Conservation (phyloP, 768 basidiomycete genomes). For the Boletus pseudo-olivaceus region DNA sequence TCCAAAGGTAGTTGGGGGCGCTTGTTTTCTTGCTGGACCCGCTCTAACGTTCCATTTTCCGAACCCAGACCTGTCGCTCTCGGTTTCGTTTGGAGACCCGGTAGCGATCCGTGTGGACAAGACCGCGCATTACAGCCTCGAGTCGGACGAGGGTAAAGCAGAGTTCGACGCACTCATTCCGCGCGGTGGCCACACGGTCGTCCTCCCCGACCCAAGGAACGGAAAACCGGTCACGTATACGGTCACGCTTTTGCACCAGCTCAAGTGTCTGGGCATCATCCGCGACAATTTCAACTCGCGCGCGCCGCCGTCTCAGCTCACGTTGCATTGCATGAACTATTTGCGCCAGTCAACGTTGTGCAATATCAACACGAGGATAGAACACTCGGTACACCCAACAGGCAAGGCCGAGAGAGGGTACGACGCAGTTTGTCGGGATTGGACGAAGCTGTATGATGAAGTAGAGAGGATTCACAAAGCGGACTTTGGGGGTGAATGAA, state of each 20-base stretch:
- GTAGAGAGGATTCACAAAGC: slow-evolving; percentile 5
- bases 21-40: neutral
- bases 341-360: slow-evolving; percentile 7
- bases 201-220: slow-evolving; percentile 7
- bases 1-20: neutral
- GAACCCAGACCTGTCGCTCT: slow-evolving; percentile 8
- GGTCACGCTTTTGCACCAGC: slow-evolving; percentile 11
- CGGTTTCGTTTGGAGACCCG: neutral
- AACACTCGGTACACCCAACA: slow-evolving; percentile 6
- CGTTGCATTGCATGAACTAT: neutral
- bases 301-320: neutral
- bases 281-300: neutral
- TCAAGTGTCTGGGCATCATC: slow-evolving; percentile 12
- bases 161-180: slow-evolving; percentile 17
- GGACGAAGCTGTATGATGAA: slow-evolving; percentile 9
- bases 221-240: slow-evolving; percentile 12
- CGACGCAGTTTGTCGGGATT: slow-evolving; percentile 10
- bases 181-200: slow-evolving; percentile 1
- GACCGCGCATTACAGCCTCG: slow-evolving; percentile 11
- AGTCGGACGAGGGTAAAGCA: slow-evolving; percentile 10
- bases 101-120: slow-evolving; percentile 8
- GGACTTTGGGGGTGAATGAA: neutral
- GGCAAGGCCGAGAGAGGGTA: slow-evolving; percentile 10
- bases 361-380: slow-evolving; percentile 11
- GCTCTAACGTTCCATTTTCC: neutral